A percentile compares a stretch with the other conserved stretches of the same genome.
Conservation (phyloP, 2,329 filamentous ascomycete species). For the Pestalotiopsis sp. region DNA sequence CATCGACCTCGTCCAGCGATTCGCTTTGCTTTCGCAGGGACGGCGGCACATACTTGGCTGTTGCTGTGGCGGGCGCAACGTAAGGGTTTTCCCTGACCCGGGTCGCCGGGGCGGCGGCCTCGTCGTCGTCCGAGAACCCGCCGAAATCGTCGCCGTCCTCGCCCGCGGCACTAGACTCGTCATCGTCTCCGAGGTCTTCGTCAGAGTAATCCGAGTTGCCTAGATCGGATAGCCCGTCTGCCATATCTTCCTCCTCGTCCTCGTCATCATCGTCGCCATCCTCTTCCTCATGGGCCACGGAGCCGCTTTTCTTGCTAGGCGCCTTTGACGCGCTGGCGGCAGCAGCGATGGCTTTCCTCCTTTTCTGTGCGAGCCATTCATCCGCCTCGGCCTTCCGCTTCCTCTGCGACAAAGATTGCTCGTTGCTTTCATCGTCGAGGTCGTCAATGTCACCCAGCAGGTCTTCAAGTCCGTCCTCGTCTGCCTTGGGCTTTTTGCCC, state of each 20-base stretch:
- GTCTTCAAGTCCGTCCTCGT: conserved; percentile 82
- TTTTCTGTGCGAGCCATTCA: conserved; percentile 63
- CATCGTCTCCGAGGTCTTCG: conserved; percentile 41
- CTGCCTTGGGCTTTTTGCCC: conserved; percentile 72
- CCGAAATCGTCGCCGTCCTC: conserved; percentile 39
- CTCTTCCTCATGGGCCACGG: conserved; percentile 21
- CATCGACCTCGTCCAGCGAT: conserved; percentile 68
- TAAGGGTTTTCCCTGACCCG: conserved; percentile 83
- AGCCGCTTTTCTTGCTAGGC: conserved; percentile 13
- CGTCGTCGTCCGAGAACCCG: conserved; percentile 40
- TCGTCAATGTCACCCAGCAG: conserved; percentile 71
- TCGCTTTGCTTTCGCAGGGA: conserved; percentile 70
- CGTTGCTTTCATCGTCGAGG: conserved; percentile 45
- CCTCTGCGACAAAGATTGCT: conserved; percentile 55
- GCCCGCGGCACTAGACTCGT: conserved; percentile 37
- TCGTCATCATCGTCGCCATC: conserved; percentile 29
- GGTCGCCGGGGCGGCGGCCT: conserved; percentile 39
- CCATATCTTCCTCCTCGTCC: conserved; percentile 28
- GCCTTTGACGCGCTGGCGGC: conserved; percentile 2
- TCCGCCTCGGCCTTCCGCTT: conserved; percentile 64
- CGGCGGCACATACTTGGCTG: conserved; percentile 85
- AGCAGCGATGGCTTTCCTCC: conserved; percentile 45
- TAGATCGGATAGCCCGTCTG: conserved; percentile 38
- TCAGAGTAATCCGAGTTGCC: conserved; percentile 21
- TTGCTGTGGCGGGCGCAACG: conserved; percentile 65